Evolutionary conservation across 139 green algal genomes (phyloP).

Genomic region (Chlorella sp.): DNA sequence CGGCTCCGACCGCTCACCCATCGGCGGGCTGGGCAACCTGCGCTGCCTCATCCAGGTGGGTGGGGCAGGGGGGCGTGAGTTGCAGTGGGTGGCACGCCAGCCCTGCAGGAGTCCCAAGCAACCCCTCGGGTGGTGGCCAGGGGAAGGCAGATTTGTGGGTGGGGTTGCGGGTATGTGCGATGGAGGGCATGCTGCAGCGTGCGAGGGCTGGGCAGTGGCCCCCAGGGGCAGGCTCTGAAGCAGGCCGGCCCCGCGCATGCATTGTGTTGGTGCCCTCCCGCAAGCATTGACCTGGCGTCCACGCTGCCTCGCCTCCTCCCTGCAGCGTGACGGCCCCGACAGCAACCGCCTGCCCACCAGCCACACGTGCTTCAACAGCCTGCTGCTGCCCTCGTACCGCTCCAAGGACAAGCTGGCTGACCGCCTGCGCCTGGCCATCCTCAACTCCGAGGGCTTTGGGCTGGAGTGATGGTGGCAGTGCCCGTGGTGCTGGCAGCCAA

Average conservation of each 20-base stretch:
- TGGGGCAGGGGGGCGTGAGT: background rate
- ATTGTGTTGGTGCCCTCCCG: background rate
- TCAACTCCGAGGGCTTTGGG: conserved; percentile 93
- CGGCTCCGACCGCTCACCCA: conserved; percentile 79
- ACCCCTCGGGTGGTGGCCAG: too few relatives aligned
- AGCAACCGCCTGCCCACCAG: conserved; percentile 81
- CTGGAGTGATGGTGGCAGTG: conserved; percentile 71
- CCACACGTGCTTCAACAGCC: conserved; percentile 95
- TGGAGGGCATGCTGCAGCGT: too few relatives aligned
- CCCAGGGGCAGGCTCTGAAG: too few relatives aligned
- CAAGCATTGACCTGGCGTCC: background rate
- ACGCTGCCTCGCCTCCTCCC: background rate
- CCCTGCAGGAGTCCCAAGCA: too few relatives aligned
- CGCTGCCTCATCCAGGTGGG: conserved; percentile 75
- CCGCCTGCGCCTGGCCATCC: conserved; percentile 85
- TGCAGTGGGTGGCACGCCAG: too few relatives aligned
- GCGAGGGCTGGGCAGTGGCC: too few relatives aligned
- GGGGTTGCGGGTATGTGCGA: too few relatives aligned
- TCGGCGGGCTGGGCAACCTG: conserved; percentile 90
- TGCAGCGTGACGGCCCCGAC: conserved; percentile 83
- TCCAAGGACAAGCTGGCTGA: conserved; percentile 71
- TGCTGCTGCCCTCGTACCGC: conserved; percentile 91
- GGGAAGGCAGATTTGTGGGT: background rate
- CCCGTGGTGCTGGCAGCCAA: too few relatives aligned
- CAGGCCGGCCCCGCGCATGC: background rate